Base-by-base conservation (phyloP, 2,329 filamentous ascomycete genomes). In the Penicillium glabrum region DNA sequence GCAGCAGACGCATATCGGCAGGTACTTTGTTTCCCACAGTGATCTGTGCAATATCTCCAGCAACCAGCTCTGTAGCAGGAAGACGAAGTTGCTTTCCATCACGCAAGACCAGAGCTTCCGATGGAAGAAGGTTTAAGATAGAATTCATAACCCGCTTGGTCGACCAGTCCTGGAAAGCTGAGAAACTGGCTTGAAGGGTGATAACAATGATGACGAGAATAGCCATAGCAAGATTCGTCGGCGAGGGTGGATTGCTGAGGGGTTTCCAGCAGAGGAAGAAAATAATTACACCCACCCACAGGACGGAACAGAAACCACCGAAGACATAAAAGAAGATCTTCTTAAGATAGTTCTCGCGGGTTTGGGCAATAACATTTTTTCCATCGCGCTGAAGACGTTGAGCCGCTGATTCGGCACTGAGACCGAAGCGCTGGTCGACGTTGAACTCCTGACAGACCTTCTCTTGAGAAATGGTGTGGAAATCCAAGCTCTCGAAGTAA, bases 191-290 rank as follows among this genome's bases (percentile, higher is more conserved):
- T 64, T 89, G 86, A 26, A 89, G 82, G 59, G 85, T 73, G 66
- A 88, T 93, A 29, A 93, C 89, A n/a, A 86, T 83, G 3, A 89
- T 71, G 10, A 93, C 77, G 5, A 93, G 87, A 61, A 91, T 89
- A 1, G 86, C 89, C 47, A 93, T 81, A 0, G 88, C 89, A 41
- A 85, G 70, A 67, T 92, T 93, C 5, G 89, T 88, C 7, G 82
- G 67, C 0, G 86, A 83, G 3, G 89, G 88, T 8, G 89, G 89
- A 16, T 89, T 71, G 26, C 89, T 89, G 0, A 93, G 82, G 0
- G 89, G 90, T 61, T 83, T 86, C 89, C 89, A 93, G 11, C 89
- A 86, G 58, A 93, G 76, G 68, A 92, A 91, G 61, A 93, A 89
- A 9, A 93, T 81, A 45, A 92, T 82, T 7, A 84, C 80, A 24